Base-by-base conservation (phyloP, 2,329 filamentous ascomycete genomes). In the Pyricularia pennisetigena region DNA sequence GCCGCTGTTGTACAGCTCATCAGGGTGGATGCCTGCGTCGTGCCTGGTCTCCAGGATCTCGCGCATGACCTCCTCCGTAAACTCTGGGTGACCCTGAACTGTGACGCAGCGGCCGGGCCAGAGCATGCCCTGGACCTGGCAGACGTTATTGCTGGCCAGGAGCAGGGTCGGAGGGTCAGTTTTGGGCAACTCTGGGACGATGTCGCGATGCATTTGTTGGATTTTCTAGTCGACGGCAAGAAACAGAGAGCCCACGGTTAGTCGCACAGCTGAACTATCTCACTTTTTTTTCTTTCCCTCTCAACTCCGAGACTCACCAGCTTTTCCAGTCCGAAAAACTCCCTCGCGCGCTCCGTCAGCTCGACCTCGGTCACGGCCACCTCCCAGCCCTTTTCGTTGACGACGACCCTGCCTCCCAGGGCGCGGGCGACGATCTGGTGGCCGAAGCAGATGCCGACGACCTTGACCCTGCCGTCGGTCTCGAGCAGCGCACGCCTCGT, bases 41-140 rank as follows among this genome's bases (percentile, higher is more conserved):
- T 90, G 86, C 68, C 93, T 84, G 69, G 84, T 79, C 70, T 85
- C 82, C 68, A 94, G 78, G 54, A 96, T 78, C 76, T 92, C 89
- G 23, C 79, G 81, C 73, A 93, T 86, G 71, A 96, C 93, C 20
- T 87, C 84, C 69, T 83, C 82, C 4, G 84, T 90, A 76, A 94
- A 95, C 77, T 97, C 93, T 0, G 93, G 93, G 77, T 97, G 93
- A 6, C 92, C 93, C 80, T 97, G 93, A 1, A 97, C 86, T 0
- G 91, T 89, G 70, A 96, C 88, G 70, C 91, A 81, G 49, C 84
- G 83, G 61, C 83, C 81, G 9, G 88, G 85, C 24, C 83, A 78
- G 75, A 95, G 91, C 85, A 96, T 92, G 70, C 88, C 90, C 77
- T 97, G 93, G n/a, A 93, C 88, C 10, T 83, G 79, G 79, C 93